Conservation (phyloP, 2,329 filamentous ascomycete genomes). For the Fusarium sp. region DNA sequence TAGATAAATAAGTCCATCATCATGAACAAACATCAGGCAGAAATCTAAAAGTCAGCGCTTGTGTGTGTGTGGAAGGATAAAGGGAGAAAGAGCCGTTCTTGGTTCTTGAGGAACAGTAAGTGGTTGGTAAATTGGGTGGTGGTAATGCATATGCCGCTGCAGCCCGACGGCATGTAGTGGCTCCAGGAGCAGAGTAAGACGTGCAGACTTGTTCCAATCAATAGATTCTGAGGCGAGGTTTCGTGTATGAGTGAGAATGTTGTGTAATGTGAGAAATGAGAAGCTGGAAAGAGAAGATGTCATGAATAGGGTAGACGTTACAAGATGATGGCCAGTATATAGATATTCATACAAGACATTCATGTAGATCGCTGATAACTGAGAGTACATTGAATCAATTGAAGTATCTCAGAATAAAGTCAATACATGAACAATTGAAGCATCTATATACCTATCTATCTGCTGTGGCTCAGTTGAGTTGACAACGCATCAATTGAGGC, state of each 20-base stretch:
- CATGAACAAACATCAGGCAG: constrained; percentile 20
- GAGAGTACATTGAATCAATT: too few relatives aligned
- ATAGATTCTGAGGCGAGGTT: constrained; percentile 35
- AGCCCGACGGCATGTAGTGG: constrained; percentile 31
- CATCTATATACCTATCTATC: background rate
- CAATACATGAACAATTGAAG: background rate
- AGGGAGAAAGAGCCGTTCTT: background rate
- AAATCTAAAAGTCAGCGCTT: background rate
- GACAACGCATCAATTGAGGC: constrained; percentile 45
- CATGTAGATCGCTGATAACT: too few relatives aligned
- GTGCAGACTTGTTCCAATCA: constrained; percentile 42
- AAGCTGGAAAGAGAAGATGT: background rate
- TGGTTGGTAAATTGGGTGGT: constrained; percentile 27
- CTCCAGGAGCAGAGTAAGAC: constrained; percentile 15
- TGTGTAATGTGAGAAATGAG: constrained; percentile 26
- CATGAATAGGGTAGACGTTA: background rate
- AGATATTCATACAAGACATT: background rate
- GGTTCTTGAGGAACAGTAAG: constrained; percentile 21
- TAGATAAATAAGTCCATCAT: constrained; percentile 39
- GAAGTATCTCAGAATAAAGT: background rate
- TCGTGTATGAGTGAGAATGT: constrained; percentile 35
- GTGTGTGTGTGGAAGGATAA: constrained; percentile 25
- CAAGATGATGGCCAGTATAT: background rate
- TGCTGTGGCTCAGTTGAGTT: constrained; percentile 35
- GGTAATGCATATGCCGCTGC: constrained; percentile 45